Evolutionary conservation across 106 monocot genomes (phyloP).

Genomic region (Dioscorea dumetorum): DNA sequence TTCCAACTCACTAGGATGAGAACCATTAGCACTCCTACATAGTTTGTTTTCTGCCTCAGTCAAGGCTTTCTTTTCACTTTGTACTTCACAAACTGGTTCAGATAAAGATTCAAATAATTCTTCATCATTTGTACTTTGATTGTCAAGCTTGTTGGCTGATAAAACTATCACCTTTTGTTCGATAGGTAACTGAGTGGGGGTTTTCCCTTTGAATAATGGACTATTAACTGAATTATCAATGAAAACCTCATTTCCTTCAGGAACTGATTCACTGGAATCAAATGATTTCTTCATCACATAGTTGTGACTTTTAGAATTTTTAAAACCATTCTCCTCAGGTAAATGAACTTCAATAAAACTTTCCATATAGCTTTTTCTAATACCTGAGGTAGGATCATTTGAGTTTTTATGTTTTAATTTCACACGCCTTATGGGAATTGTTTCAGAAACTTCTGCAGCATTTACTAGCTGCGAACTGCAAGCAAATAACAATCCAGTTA

Average conservation of each 20-base stretch:
- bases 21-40: neutral
- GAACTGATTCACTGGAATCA: conserved; percentile 19
- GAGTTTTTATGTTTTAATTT: conserved; percentile 54
- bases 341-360: conserved; percentile 40
- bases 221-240: conserved; percentile 14
- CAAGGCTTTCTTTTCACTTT: conserved; percentile 6
- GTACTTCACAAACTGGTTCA: conserved; percentile 1
- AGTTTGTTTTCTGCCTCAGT: conserved; percentile 9
- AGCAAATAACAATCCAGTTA: neutral
- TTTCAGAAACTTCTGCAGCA: conserved; percentile 37
- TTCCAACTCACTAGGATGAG: conserved; percentile 6
- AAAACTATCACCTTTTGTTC: conserved; percentile 11
- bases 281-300: conserved; percentile 14
- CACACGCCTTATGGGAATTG: conserved; percentile 30
- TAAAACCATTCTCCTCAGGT: conserved; percentile 30
- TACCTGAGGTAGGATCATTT: conserved; percentile 5
- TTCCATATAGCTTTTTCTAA: conserved; percentile 32
- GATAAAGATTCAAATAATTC: conserved; percentile 10
- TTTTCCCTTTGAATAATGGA: conserved; percentile 10
- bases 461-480: conserved; percentile 27
- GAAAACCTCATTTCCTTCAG: conserved; percentile 27
- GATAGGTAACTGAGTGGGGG: conserved; percentile 10
- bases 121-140: conserved; percentile 1
- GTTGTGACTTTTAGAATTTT: conserved; percentile 22
- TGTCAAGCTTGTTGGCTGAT: conserved; percentile 7